Conservation (phyloP, 495 filamentous ascomycete species). For the Penicillium cosmopolitanum region DNA sequence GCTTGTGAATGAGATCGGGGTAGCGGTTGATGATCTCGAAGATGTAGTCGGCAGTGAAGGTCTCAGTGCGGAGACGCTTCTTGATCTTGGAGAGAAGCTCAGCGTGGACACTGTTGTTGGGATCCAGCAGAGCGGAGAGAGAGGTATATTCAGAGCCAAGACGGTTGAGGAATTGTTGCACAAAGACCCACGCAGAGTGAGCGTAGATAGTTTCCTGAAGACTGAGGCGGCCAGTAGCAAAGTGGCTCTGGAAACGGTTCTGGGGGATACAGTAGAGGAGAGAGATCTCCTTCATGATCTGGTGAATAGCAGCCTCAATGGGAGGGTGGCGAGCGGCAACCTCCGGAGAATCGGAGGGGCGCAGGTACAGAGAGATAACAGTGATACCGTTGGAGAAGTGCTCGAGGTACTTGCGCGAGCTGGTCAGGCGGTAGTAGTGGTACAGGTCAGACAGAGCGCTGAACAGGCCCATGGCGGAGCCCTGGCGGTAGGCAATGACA, state of each 20-base stretch:
- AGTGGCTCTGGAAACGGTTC: conserved; percentile 89
- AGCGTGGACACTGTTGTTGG: conserved; percentile 79
- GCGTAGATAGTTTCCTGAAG: conserved; percentile 97
- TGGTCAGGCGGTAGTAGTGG: conserved; percentile 97
- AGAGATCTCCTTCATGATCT: conserved; percentile 98
- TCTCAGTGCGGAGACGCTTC: conserved; percentile 91
- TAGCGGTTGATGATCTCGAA: conserved; percentile 94
- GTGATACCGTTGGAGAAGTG: conserved; percentile 99
- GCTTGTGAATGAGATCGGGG: conserved; percentile 80
- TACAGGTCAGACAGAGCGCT: conserved; percentile 95
- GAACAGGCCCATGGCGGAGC: conserved; percentile 92
- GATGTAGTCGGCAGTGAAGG: conserved; percentile 97
- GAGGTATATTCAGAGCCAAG: conserved; percentile 91
- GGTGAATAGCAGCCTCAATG: conserved; percentile 93
- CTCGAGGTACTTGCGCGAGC: conserved; percentile 95
- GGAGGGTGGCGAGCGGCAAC: conserved; percentile 64
- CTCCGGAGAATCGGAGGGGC: conserved; percentile 61
- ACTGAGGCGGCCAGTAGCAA: conserved; percentile 84
- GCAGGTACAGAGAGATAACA: conserved; percentile 92
- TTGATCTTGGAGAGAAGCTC: conserved; percentile 96
- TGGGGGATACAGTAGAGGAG: conserved; percentile 97
- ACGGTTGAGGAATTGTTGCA: conserved; percentile 95
- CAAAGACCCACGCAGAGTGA: conserved; percentile 96
- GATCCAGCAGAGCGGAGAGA: conserved; percentile 77
- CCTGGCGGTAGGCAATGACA: conserved; percentile 90